Evolutionary conservation across 108 stramenopile genomes (phyloP).

Genomic region (Cyclostephanos tholiformis): DNA sequence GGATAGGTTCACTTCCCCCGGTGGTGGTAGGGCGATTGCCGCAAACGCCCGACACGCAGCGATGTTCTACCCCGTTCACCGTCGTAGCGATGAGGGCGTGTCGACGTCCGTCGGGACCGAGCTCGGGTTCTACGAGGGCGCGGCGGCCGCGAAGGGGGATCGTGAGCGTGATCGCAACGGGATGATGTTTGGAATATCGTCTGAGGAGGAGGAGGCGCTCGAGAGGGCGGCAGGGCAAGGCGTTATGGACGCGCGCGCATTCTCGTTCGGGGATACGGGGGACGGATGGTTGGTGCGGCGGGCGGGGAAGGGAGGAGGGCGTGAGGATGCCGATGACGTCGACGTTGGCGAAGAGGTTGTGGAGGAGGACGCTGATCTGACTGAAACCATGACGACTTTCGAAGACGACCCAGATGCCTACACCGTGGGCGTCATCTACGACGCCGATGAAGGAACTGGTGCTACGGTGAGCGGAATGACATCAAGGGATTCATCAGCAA

Average conservation of each 20-base stretch:
- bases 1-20: slow-evolving; percentile 77
- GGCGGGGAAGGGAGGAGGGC: neutral
- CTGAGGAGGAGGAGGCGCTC: slow-evolving; percentile 53
- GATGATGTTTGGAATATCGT: slow-evolving; percentile 46
- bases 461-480: slow-evolving; percentile 5
- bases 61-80: slow-evolving; percentile 78
- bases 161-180: slow-evolving; percentile 60
- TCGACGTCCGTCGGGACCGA: slow-evolving; percentile 82
- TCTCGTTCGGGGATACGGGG: slow-evolving; percentile 38
- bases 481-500: neutral
- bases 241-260: slow-evolving; percentile 60
- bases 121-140: slow-evolving; percentile 84
- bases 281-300: slow-evolving; percentile 29
- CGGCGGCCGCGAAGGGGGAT: slow-evolving; percentile 69
- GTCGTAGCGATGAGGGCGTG: slow-evolving; percentile 63
- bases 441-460: slow-evolving; percentile 6
- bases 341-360: neutral
- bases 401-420: slow-evolving; percentile 43
- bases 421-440: slow-evolving; percentile 39
- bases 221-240: slow-evolving; percentile 75
- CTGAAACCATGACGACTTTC: slow-evolving; percentile 11
- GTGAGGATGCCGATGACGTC: slow-evolving; percentile 1
- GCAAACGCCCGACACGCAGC: slow-evolving; percentile 82
- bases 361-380: slow-evolving; percentile 21
- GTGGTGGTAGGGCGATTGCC: slow-evolving; percentile 61